Evolutionary conservation across 139 green algal genomes (phyloP).

Genomic region (Raphidocelis subcapitata): DNA sequence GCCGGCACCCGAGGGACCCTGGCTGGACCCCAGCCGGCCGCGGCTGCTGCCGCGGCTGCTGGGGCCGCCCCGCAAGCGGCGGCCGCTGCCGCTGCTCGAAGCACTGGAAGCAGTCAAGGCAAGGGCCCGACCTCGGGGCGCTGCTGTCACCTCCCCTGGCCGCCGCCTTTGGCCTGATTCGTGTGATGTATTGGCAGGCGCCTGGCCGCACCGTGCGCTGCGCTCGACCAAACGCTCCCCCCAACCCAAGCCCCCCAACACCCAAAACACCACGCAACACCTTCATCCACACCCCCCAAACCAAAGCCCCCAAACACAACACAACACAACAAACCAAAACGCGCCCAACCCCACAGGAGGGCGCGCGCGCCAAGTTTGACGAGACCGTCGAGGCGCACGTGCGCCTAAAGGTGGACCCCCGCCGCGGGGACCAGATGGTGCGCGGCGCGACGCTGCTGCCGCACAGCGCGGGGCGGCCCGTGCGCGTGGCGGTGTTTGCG

Average conservation of each 20-base stretch:
- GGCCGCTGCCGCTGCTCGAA: slow-evolving; percentile 8
- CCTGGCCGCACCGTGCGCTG: no score
- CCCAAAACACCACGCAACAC: no score
- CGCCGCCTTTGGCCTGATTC: no score
- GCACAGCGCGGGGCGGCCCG: slow-evolving; percentile 68
- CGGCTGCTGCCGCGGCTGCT: not conserved
- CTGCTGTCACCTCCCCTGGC: no score
- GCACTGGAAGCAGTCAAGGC: slow-evolving; percentile 17
- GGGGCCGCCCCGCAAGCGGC: not conserved
- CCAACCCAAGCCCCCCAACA: no score
- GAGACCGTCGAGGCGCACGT: slow-evolving; percentile 64
- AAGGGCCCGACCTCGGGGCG: not conserved
- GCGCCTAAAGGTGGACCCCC: slow-evolving; percentile 59
- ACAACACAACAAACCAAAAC: not conserved
- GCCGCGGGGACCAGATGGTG: slow-evolving; percentile 75
- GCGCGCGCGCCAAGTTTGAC: slow-evolving; percentile 46
- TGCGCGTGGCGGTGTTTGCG: slow-evolving; percentile 87
- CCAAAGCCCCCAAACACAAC: not conserved
- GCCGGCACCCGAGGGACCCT: no score
- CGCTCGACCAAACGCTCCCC: no score
- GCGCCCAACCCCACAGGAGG: slow-evolving; percentile 1
- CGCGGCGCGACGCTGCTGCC: slow-evolving; percentile 73
- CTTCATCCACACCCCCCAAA: not conserved
- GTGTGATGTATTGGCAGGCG: no score
- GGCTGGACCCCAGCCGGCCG: not conserved